Base-by-base conservation (phyloP, 148 eudicot genomes). In the Drosera capensis region DNA sequence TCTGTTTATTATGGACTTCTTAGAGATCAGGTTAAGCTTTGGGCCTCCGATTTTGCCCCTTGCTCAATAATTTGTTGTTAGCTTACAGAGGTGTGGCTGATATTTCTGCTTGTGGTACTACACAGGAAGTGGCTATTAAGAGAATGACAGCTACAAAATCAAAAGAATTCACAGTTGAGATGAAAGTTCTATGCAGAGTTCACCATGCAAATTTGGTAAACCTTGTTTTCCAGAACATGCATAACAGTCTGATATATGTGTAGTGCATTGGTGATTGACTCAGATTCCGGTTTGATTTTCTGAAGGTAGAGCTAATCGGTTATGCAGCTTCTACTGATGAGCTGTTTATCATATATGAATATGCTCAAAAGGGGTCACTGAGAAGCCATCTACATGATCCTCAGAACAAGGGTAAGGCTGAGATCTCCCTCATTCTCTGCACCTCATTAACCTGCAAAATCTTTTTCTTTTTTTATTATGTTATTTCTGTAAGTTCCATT, bases 141-240 rank as follows among this genome's bases (percentile, higher is more conserved):
- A 78, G 78, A 58, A 90, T 90, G 97, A 90, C 97, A 51, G 86
- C 82, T 20, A 84, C 84, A 20, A 84, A 90, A 68, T 84, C 92
- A 20, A 90, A 68, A 66, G 97, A 84, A 51, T 90, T 84, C 29
- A 58, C 62, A 65, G 84, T 79, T 12, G 97, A 90, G 72, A 84
- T 90, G 85, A 90, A 84, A 75, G 79, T 90, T 57, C 69, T 90
- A 23, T 84, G 97, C 71, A 90, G 66, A 67, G 95, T 90, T 75
- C 97, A 90, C 56, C 97, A 90, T 51, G 30, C 95, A 55, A 90
- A 90, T 66, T 72, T 90, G 95, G 97, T 87, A 71, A 70, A 64
- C 25, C 14, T 26, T 31, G 29, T 22, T 14, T 19, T 14, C 38
- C n/a, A 15, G 38, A 2, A 34, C n/a, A 34, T 1, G 1, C 38